These are phyloP conservation scores for Xerocomus nothofagi DNA, from an alignment of 1,284 basidiomycete species.

Conservation along the genomic window DNA sequence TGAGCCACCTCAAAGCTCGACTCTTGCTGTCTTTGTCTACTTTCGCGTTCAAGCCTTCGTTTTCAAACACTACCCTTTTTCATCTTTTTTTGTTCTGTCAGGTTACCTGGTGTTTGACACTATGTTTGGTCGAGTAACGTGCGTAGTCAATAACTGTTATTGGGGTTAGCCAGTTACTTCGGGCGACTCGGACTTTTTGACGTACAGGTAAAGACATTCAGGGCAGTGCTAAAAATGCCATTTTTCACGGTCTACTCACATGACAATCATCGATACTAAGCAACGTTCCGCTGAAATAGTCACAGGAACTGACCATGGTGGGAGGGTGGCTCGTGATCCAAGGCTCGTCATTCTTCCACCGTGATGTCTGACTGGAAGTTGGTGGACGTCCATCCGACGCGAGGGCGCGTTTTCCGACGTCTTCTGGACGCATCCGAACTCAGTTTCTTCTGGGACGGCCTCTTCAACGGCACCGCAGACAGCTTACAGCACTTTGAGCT, in stretches of 20 bases:
- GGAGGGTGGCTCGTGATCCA: not conserved
- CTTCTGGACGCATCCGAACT: conserved; percentile 14
- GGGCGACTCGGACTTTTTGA: no score
- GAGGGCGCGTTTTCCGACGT: conserved; percentile 21
- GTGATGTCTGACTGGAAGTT: conserved; percentile 15
- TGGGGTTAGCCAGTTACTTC: not conserved
- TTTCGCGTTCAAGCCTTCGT: no score
- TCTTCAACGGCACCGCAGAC: conserved; percentile 22
- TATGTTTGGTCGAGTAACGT: conserved; percentile 1
- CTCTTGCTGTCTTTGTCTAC: not conserved
- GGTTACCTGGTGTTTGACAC: not conserved
- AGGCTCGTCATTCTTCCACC: conserved; percentile 4
- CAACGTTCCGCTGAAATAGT: no score
- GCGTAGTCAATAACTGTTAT: not conserved
- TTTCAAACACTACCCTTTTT: not conserved
- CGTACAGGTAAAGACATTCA: no score
- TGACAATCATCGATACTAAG: no score
- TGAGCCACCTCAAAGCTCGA: not conserved
- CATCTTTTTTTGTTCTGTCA: not conserved
- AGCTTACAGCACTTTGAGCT: conserved; percentile 12
- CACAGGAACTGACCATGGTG: not conserved
- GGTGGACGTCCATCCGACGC: conserved; percentile 2
- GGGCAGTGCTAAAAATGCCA: no score
- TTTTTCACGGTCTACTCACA: no score
- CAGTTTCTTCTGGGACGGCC: conserved; percentile 12